Evolutionary conservation across 495 filamentous ascomycete species (phyloP).

Genomic region (Talaromyces stipitatus): DNA sequence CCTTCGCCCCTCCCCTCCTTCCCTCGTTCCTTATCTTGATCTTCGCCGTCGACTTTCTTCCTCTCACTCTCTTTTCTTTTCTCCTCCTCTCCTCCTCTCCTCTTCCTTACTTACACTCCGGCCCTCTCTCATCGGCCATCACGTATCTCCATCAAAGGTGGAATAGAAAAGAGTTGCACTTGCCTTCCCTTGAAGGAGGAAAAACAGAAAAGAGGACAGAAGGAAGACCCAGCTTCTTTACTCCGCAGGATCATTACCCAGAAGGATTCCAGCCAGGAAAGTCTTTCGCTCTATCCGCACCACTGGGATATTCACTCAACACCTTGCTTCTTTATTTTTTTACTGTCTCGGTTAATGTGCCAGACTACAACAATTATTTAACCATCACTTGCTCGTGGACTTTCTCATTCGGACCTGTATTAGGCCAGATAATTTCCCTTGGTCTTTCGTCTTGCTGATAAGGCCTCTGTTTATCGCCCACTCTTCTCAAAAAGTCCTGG

Average conservation of each 20-base stretch:
- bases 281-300: conserved; percentile 22
- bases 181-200: neutral
- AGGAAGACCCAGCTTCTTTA: neutral
- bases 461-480: neutral
- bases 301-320: conserved; percentile 16
- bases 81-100: conserved; percentile 3
- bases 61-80: conserved; percentile 5
- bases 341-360: conserved; percentile 8
- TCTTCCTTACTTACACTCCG: conserved; percentile 2
- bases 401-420: neutral
- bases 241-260: neutral
- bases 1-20: neutral
- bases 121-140: neutral
- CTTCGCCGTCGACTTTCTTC: too few relatives aligned
- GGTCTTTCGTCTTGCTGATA: neutral
- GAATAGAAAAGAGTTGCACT: neutral
- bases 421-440: conserved; percentile 3
- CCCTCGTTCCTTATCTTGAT: conserved; percentile 3
- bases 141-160: neutral
- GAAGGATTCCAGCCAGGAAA: conserved; percentile 17
- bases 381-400: conserved; percentile 1
- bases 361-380: conserved; percentile 3
- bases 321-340: conserved; percentile 8
- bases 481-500: neutral
- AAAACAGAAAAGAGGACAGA: neutral